These are phyloP conservation scores for Phytophthora ramorum DNA, from an alignment of 352 stramenopile genomes.

Conservation along the genomic window DNA sequence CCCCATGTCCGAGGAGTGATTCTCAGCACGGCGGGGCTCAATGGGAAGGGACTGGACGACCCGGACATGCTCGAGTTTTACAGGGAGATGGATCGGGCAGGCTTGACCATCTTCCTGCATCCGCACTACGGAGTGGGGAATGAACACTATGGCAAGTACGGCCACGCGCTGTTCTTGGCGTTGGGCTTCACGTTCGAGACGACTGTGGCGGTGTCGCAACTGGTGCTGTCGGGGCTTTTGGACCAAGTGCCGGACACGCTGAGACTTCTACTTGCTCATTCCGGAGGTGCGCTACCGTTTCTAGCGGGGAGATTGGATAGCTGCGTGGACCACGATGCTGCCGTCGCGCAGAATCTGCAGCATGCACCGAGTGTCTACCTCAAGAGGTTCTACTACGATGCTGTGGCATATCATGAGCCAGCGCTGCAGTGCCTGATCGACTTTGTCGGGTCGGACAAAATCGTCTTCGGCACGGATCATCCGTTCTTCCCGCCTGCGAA, in stretches of 20 bases:
- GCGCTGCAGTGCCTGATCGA: conserved; percentile 63
- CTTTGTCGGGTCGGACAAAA: conserved; percentile 53
- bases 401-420: conserved; percentile 60
- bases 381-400: conserved; percentile 71
- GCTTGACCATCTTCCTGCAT: conserved; percentile 67
- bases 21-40: conserved; percentile 59
- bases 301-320: conserved; percentile 64
- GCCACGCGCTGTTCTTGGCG: conserved; percentile 64
- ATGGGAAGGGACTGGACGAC: conserved; percentile 65
- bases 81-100: conserved; percentile 43
- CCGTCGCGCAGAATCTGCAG: conserved; percentile 45
- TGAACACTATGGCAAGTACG: conserved; percentile 62
- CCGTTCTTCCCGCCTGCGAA: conserved; percentile 64
- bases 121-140: conserved; percentile 76
- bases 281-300: conserved; percentile 70
- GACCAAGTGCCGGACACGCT: conserved; percentile 52
- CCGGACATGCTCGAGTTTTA: conserved; percentile 65
- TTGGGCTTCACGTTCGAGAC: conserved; percentile 79
- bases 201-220: conserved; percentile 59
- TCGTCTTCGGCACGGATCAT: conserved; percentile 76
- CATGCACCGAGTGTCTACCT: conserved; percentile 60
- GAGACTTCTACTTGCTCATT: conserved; percentile 63
- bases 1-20: conserved; percentile 57
- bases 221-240: conserved; percentile 64
- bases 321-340: conserved; percentile 63